Evolutionary conservation across 2,329 filamentous ascomycete genomes (phyloP).

Genomic region (Phialemonium atrogriseum): DNA sequence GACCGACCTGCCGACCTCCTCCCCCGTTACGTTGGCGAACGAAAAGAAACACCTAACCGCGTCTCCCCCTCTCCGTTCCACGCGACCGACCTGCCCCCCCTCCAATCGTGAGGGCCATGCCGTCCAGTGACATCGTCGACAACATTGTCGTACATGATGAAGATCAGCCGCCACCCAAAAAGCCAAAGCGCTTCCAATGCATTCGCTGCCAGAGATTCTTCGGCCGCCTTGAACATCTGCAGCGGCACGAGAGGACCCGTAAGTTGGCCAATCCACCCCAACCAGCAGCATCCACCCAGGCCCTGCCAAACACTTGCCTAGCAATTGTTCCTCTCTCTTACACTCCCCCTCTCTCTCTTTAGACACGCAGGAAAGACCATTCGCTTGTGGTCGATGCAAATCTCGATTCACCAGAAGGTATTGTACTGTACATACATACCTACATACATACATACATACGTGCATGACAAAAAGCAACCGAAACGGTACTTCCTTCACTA

Average conservation of each 20-base stretch:
- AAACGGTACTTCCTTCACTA: too few relatives aligned
- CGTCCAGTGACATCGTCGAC: conserved; percentile 5
- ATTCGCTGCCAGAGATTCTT: conserved; percentile 10
- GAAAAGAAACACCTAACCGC: too few relatives aligned
- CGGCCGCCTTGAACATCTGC: conserved; percentile 11
- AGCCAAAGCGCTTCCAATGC: conserved; percentile 10
- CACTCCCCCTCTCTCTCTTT: not conserved
- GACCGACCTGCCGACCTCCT: too few relatives aligned
- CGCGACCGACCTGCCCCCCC: too few relatives aligned
- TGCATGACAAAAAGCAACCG: too few relatives aligned
- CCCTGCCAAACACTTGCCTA: conserved; percentile 1
- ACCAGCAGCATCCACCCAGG: not conserved
- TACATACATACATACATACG: too few relatives aligned
- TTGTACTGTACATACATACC: not conserved
- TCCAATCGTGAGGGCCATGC: not conserved
- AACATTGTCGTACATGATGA: conserved; percentile 10
- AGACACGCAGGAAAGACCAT: conserved; percentile 10
- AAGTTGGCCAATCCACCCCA: conserved; percentile 3
- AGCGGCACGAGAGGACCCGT: conserved; percentile 12
- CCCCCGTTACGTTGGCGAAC: too few relatives aligned
- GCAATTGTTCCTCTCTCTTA: not conserved
- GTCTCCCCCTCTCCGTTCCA: too few relatives aligned
- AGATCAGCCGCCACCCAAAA: conserved; percentile 3
- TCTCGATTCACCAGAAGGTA: conserved; percentile 12
- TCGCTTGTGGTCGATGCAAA: conserved; percentile 7